A percentile compares a stretch with the other conserved stretches of the same genome.
phyloP scores from a whole-genome alignment of 176 grass and related monocot genomes.

The Carex myosuroides region DNA sequence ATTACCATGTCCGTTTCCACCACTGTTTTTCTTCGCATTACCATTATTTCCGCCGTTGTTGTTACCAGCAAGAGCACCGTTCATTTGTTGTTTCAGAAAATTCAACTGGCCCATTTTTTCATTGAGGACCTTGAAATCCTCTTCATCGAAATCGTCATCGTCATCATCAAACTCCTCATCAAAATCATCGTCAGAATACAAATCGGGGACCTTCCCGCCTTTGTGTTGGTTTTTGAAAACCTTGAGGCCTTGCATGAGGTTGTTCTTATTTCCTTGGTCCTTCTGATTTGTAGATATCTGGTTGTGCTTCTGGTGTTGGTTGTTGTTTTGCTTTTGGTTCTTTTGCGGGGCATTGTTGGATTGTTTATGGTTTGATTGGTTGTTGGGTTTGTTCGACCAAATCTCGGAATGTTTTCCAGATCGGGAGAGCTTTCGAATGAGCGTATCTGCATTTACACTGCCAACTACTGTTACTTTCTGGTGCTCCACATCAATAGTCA shows the following conservation, averaged over 20 bases:
- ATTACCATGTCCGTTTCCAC: background rate
- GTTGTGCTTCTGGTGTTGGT: slow-evolving; percentile 40
- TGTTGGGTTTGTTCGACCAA: slow-evolving; percentile 68
- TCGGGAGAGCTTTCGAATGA: slow-evolving; percentile 77
- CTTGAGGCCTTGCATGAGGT: slow-evolving; percentile 81
- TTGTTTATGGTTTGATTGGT: slow-evolving; percentile 50
- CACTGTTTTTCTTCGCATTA: slow-evolving; percentile 37
- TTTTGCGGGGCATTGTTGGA: slow-evolving; percentile 31
- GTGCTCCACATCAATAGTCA: slow-evolving; percentile 76
- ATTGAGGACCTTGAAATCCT: slow-evolving; percentile 53
- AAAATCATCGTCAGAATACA: slow-evolving; percentile 42
- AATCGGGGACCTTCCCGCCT: slow-evolving; percentile 34
- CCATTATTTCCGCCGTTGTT: slow-evolving; percentile 31
- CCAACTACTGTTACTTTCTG: slow-evolving; percentile 84
- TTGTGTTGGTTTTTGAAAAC: slow-evolving; percentile 84
- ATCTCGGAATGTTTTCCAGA: slow-evolving; percentile 81
- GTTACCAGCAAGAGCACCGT: slow-evolving; percentile 29
- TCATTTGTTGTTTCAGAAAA: slow-evolving; percentile 51
- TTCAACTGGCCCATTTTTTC: slow-evolving; percentile 79
- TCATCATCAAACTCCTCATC: slow-evolving; percentile 75
- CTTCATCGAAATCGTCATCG: slow-evolving; percentile 49
- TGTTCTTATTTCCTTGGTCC: slow-evolving; percentile 57
- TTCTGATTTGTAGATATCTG: slow-evolving; percentile 26
- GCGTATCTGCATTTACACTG: slow-evolving; percentile 50
- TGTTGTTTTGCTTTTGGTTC: slow-evolving; percentile 41